Evolutionary conservation across 768 basidiomycete genomes (phyloP).

Genomic region (Pleurotus ostreatus): DNA sequence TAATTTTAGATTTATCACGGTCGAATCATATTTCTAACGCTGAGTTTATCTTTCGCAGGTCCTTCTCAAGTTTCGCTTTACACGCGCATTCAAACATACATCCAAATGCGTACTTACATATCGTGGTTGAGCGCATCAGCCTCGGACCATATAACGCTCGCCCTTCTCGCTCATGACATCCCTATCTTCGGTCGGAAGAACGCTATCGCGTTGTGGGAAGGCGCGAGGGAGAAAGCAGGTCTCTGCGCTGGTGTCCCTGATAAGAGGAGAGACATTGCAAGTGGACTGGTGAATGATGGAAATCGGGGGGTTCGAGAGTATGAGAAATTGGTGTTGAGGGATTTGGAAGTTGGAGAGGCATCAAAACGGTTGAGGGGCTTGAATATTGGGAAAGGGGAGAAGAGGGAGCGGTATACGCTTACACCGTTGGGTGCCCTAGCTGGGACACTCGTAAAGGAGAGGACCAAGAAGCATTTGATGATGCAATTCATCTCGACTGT

Average conservation of each 20-base stretch:
- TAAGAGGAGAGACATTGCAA: slow-evolving; percentile 22
- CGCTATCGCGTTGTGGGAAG: slow-evolving; percentile 11
- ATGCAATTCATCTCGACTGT: slow-evolving; percentile 47
- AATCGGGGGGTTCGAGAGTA: slow-evolving; percentile 29
- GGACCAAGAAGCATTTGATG: slow-evolving; percentile 49
- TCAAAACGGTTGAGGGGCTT: slow-evolving; percentile 28
- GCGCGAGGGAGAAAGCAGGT: slow-evolving; percentile 12
- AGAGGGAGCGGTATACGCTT: slow-evolving; percentile 16
- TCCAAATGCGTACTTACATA: slow-evolving; percentile 40
- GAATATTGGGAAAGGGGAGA: slow-evolving; percentile 9
- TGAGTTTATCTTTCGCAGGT: slow-evolving; percentile 10
- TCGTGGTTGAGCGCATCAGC: slow-evolving; percentile 35
- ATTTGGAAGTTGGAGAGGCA: slow-evolving; percentile 53
- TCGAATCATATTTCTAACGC: not conserved
- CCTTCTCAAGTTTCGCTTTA: slow-evolving; percentile 23
- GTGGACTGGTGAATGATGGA: slow-evolving; percentile 13
- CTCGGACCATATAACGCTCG: slow-evolving; percentile 51
- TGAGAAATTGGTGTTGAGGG: slow-evolving; percentile 53
- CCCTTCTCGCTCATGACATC: slow-evolving; percentile 40
- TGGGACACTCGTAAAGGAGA: slow-evolving; percentile 42
- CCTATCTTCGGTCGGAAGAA: slow-evolving; percentile 16
- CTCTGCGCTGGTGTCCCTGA: slow-evolving; percentile 6
- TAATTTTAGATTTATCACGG: slow-evolving; percentile 1
- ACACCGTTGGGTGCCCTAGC: slow-evolving; percentile 51
- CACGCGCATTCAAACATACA: slow-evolving; percentile 52